These are phyloP conservation scores for Pseudogymnoascus sp. DNA, from an alignment of 2,329 filamentous ascomycete genomes.

Conservation along the genomic window DNA sequence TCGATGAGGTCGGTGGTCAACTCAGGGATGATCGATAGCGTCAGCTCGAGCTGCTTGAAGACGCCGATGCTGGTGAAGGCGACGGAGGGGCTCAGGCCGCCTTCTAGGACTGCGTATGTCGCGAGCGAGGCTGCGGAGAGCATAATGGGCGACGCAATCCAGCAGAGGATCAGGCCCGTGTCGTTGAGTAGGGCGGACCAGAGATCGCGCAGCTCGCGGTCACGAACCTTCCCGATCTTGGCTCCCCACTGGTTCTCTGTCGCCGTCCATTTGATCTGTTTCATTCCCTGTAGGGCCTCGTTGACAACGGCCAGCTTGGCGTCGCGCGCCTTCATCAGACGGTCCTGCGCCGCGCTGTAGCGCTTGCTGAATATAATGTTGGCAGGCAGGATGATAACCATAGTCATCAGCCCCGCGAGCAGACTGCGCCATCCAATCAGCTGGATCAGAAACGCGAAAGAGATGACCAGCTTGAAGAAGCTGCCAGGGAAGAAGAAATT, in stretches of 20 bases:
- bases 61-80: constrained; percentile 73
- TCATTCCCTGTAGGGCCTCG: constrained; percentile 69
- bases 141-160: constrained; percentile 66
- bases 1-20: constrained; percentile 63
- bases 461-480: constrained; percentile 55
- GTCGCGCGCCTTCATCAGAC: constrained; percentile 68
- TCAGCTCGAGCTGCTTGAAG: constrained; percentile 65
- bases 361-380: constrained; percentile 60
- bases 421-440: constrained; percentile 67
- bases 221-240: constrained; percentile 57
- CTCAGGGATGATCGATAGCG: constrained; percentile 64
- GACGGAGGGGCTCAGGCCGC: constrained; percentile 58
- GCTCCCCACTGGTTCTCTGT: constrained; percentile 67
- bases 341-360: constrained; percentile 57
- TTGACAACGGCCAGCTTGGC: constrained; percentile 68
- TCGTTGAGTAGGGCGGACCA: constrained; percentile 61
- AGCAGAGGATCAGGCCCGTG: constrained; percentile 55
- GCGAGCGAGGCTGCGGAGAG: constrained; percentile 64
- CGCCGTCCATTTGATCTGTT: constrained; percentile 79
- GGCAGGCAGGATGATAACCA: constrained; percentile 56
- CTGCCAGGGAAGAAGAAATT: constrained; percentile 58
- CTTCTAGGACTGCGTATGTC: constrained; percentile 57
- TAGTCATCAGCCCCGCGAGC: constrained; percentile 55
- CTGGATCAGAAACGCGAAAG: constrained; percentile 56
- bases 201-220: constrained; percentile 57